Evolutionary conservation across 805 yeast genomes (phyloP), one percentile per base, ranked within the genome.

Genomic region (Wickerhamiella sergipiensis): DNA sequence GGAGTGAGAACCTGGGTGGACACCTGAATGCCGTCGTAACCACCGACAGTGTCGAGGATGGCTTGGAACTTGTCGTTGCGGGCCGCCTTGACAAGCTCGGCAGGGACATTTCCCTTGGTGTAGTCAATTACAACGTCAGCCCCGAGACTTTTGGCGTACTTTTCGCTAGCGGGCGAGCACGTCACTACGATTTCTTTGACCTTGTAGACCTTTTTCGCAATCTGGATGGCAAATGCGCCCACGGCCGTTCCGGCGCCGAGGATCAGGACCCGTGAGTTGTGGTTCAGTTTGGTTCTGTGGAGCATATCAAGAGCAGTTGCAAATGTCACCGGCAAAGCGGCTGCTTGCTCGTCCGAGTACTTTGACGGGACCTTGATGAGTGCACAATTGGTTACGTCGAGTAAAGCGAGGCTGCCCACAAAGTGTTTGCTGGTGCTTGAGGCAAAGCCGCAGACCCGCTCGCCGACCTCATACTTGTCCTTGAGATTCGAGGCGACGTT

Each of bases 171-270:
- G 0, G 73, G 64, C 1, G 83, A 78, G 60, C 81, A 76, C 2
- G 79, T 71, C 23, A 77, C 79, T 4, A 77, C 80, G 21, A 85
- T 75, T 12, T 72, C 71, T 23, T 67, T 66, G 8, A 78, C 77
- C 2, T 71, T 65, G 51, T 69, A 69, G 46, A 66, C 61, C 40
- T 72, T 63, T 62, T 76, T 80, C 9, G 81, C 77, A 42, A 83
- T 62, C 62, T 80, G 85, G 36, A 78, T 67, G 3, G 74, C 70
- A 53, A 70, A 72, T 26, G 72, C 61, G 21, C 89, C 88, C 15
- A 83, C 88, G 13, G 81, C 67, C 1, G 94, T 79, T 8, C 84
- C 80, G 23, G 83, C 90, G 39, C 95, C 95, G 46, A 83, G 67
- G 19, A 85, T 72, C 46, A 84, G 69, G 2, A 81, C 75, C 52